phyloP scores from a whole-genome alignment of 441 rosid genomes.

The Hypseocharis bilobata region DNA sequence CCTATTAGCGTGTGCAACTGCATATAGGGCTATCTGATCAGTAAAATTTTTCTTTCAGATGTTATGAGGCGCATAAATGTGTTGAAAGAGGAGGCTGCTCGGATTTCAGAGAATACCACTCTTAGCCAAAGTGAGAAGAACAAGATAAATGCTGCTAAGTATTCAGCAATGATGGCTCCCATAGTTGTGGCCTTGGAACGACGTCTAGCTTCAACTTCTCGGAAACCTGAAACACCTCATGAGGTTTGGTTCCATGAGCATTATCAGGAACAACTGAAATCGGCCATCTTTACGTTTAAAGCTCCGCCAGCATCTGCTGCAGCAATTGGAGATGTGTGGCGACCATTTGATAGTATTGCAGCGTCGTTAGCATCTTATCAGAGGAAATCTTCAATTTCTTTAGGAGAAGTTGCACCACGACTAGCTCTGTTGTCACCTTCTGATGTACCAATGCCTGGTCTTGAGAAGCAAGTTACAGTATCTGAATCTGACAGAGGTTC shows the following conservation, averaged over 20 bases:
- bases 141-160: conserved; percentile 83
- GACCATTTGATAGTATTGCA: conserved; percentile 80
- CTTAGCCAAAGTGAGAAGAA: conserved; percentile 83
- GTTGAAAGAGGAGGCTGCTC: conserved; percentile 83
- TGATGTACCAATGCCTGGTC: conserved; percentile 98
- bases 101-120: conserved; percentile 81
- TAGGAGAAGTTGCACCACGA: conserved; percentile 91
- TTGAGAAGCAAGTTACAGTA: conserved; percentile 60
- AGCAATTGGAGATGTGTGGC: conserved; percentile 84
- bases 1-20: neutral
- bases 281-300: conserved; percentile 71
- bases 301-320: conserved; percentile 71
- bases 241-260: conserved; percentile 79
- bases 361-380: conserved; percentile 81
- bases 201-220: conserved; percentile 87
- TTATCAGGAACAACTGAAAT: conserved; percentile 59
- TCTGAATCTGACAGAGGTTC: conserved; percentile 49
- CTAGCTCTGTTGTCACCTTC: conserved; percentile 78
- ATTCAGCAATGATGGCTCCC: conserved; percentile 99
- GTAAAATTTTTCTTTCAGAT: conserved; percentile 51
- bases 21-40: conserved; percentile 17
- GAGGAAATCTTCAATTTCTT: conserved; percentile 69
- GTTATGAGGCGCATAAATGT: conserved; percentile 84
- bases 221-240: conserved; percentile 93
- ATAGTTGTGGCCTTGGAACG: conserved; percentile 89